These are phyloP conservation scores for Fomitopsis schrenkii DNA, from an alignment of 1,284 basidiomycete species.

Conservation along the genomic window DNA sequence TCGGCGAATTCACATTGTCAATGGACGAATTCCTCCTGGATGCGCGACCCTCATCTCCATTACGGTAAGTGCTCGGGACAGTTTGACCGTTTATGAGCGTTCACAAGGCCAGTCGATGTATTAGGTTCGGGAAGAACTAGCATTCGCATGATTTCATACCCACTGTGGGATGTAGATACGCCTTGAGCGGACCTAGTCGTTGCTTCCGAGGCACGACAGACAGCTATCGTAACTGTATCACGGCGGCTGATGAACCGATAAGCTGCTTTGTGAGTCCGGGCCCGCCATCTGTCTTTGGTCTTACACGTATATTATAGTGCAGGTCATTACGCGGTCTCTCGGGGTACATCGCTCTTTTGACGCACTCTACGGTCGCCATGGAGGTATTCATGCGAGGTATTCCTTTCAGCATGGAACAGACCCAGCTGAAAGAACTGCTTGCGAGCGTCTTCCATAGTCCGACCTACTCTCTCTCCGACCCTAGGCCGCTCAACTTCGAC, in stretches of 20 bases:
- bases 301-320: background rate
- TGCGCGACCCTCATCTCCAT: too few relatives aligned
- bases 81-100: too few relatives aligned
- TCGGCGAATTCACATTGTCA: too few relatives aligned
- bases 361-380: conserved; percentile 16
- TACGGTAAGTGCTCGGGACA: too few relatives aligned
- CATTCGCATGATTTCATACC: background rate
- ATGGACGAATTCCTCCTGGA: too few relatives aligned
- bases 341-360: background rate
- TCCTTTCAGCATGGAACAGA: conserved; percentile 26
- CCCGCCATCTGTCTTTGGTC: background rate
- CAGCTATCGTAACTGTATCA: background rate
- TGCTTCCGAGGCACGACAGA: background rate
- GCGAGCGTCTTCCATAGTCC: conserved; percentile 42
- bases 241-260: background rate
- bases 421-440: conserved; percentile 35
- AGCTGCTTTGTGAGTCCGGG: background rate
- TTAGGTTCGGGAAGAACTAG: too few relatives aligned
- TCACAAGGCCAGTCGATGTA: too few relatives aligned
- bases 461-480: conserved; percentile 30
- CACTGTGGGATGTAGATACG: too few relatives aligned
- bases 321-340: background rate
- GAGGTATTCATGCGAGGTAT: conserved; percentile 37
- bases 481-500: conserved; percentile 44
- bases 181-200: too few relatives aligned